Conservation (phyloP, 2,329 filamentous ascomycete genomes). For the Diaporthe citriasiana region DNA sequence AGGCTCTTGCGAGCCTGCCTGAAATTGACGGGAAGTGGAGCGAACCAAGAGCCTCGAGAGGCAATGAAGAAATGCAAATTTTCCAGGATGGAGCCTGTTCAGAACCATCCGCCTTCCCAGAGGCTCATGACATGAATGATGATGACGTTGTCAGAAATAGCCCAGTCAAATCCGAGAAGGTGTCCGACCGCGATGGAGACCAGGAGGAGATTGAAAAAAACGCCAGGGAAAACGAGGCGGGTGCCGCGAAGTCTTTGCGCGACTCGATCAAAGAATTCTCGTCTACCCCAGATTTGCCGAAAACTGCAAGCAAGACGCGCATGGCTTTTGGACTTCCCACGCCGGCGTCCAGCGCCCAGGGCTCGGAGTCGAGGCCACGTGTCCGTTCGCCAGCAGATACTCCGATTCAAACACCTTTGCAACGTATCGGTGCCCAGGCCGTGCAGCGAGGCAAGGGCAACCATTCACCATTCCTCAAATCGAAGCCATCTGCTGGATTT, state of each 20-base stretch:
- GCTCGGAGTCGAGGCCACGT: conserved; percentile 38
- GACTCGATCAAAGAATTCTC: conserved; percentile 47
- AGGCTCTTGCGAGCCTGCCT: conserved; percentile 65
- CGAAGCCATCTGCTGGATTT: conserved; percentile 45
- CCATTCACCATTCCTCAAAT: conserved; percentile 47
- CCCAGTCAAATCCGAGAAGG: conserved; percentile 44
- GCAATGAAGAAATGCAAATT: conserved; percentile 59
- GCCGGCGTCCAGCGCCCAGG: conserved; percentile 52
- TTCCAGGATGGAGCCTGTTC: conserved; percentile 56
- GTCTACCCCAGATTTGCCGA: conserved; percentile 44
- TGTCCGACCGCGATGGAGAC: conserved; percentile 31
- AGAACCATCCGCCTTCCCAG: neutral
- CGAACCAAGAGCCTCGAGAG: conserved; percentile 53
- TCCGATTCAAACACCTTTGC: conserved; percentile 61
- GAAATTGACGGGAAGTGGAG: conserved; percentile 65
- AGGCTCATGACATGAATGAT: conserved; percentile 19
- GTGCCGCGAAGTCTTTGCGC: conserved; percentile 46
- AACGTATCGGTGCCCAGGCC: conserved; percentile 66
- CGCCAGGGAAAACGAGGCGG: neutral
- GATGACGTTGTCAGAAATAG: conserved; percentile 32
- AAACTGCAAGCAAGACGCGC: conserved; percentile 46
- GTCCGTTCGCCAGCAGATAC: conserved; percentile 37
- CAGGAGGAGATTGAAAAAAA: neutral
- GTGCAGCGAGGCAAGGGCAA: conserved; percentile 50
- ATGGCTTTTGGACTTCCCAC: conserved; percentile 58